Evolutionary conservation across 345 rosid species (phyloP).

Genomic region (Lepidium didymum): DNA sequence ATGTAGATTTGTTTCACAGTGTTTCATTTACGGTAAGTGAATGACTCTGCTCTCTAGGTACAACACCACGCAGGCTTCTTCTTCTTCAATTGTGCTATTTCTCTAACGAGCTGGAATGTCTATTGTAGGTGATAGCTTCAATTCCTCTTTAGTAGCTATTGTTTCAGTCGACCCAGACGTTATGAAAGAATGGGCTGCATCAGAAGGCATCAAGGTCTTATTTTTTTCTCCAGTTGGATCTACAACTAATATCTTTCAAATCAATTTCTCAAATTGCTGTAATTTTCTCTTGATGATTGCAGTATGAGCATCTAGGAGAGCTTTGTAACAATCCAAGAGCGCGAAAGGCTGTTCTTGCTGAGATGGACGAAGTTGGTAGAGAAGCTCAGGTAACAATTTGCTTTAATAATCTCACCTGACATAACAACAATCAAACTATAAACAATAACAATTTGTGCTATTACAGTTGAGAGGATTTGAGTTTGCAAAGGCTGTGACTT

Average conservation of each 20-base stretch:
- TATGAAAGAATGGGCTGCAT: constrained; percentile 69
- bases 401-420: background rate
- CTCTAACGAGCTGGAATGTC: constrained; percentile 17
- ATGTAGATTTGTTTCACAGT: constrained; percentile 69
- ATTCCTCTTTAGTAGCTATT: constrained; percentile 66
- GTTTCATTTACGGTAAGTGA: constrained; percentile 71
- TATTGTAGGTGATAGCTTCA: constrained; percentile 76
- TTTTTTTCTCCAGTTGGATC: background rate
- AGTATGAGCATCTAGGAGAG: constrained; percentile 58
- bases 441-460: background rate
- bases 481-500: constrained; percentile 72
- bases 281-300: constrained; percentile 14
- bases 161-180: constrained; percentile 72
- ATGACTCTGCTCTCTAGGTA: background rate
- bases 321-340: constrained; percentile 61
- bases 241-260: background rate
- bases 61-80: background rate
- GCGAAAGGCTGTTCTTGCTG: constrained; percentile 57
- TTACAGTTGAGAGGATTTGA: constrained; percentile 65
- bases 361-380: constrained; percentile 62
- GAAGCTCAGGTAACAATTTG: constrained; percentile 53
- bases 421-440: background rate
- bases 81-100: background rate
- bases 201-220: constrained; percentile 60
- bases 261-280: background rate